These are phyloP conservation scores for Colletotrichum camelliae DNA, from an alignment of 2,329 filamentous ascomycete genomes.

Conservation along the genomic window DNA sequence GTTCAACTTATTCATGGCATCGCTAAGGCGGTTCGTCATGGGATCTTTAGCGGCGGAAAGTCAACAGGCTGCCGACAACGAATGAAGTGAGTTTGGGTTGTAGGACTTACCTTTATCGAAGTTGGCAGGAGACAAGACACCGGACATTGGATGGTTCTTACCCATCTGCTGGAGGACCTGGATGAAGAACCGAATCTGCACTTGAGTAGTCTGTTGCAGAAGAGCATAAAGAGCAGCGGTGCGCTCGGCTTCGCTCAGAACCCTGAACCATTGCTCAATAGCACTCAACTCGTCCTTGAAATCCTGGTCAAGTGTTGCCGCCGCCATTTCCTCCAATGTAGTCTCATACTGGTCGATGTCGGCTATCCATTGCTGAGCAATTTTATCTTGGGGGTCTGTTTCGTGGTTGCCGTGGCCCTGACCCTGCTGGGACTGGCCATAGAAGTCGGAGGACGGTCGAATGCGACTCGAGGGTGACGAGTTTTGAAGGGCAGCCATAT, in stretches of 20 bases:
- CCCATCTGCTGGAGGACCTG: conserved; percentile 99
- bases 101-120: conserved; percentile 84
- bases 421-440: conserved; percentile 75
- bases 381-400: conserved; percentile 84
- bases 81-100: not conserved
- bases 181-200: conserved; percentile 99
- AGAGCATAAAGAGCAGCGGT: conserved; percentile 95
- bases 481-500: conserved; percentile 83
- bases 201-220: conserved; percentile 97
- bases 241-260: conserved; percentile 93
- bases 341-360: conserved; percentile 99
- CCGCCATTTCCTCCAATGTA: conserved; percentile 98
- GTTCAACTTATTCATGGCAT: conserved; percentile 95
- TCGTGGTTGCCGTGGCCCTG: conserved; percentile 74
- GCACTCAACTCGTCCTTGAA: conserved; percentile 99
- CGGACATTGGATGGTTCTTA: conserved; percentile 96
- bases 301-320: conserved; percentile 97
- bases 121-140: conserved; percentile 90
- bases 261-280: conserved; percentile 99
- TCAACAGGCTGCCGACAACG: conserved; percentile 25
- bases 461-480: conserved; percentile 78
- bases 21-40: conserved; percentile 94
- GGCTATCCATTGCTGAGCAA: conserved; percentile 97
- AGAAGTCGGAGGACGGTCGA: conserved; percentile 94
- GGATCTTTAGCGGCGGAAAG: conserved; percentile 69